These are phyloP conservation scores for Glutinoglossum americanum DNA, from an alignment of 495 filamentous ascomycete species.

Conservation along the genomic window DNA sequence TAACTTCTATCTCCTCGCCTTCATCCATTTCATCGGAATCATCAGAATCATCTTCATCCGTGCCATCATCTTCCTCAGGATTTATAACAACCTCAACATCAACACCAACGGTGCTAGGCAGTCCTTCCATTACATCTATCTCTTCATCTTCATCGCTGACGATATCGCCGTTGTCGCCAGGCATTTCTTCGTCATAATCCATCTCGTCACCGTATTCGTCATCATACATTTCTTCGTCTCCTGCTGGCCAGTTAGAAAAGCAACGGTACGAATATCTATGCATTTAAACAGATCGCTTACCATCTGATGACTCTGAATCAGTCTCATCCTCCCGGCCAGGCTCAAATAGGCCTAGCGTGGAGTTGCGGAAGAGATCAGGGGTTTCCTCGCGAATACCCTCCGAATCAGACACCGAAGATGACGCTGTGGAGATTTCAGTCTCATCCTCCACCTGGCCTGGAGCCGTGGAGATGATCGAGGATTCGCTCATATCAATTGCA, in stretches of 20 bases:
- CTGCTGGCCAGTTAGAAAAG: conserved; percentile 10
- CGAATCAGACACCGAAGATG: conserved; percentile 65
- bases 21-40: conserved; percentile 27
- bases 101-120: conserved; percentile 53
- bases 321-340: conserved; percentile 59
- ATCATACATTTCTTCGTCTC: conserved; percentile 66
- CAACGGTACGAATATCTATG: background rate
- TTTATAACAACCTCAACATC: conserved; percentile 75
- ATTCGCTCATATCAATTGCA: conserved; percentile 64
- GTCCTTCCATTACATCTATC: conserved; percentile 62
- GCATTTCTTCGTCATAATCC: conserved; percentile 69
- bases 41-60: conserved; percentile 18
- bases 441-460: conserved; percentile 47
- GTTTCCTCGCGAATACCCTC: conserved; percentile 88
- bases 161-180: conserved; percentile 57
- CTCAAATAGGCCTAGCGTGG: conserved; percentile 85
- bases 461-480: conserved; percentile 43
- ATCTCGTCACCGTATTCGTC: conserved; percentile 74
- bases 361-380: conserved; percentile 91
- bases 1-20: conserved; percentile 34
- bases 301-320: conserved; percentile 41
- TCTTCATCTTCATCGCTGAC: conserved; percentile 84
- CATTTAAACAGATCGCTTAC: conserved; percentile 13
- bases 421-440: conserved; percentile 69
- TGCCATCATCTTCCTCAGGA: conserved; percentile 30